Base-by-base conservation (phyloP, 495 filamentous ascomycete genomes). In the Penicillium cinerascens region DNA sequence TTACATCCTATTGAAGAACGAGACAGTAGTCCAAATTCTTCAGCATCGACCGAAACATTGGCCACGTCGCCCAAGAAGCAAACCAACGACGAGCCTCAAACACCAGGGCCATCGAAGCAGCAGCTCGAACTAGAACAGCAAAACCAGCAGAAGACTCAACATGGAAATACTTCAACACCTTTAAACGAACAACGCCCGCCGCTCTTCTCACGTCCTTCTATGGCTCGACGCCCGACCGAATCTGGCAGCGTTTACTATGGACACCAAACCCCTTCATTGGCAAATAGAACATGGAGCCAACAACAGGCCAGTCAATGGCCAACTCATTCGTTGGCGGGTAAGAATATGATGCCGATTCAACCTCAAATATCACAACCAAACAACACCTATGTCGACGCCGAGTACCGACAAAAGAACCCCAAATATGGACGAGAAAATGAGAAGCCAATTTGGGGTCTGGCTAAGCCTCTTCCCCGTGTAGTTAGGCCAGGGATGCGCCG, bases 391-490 rank as follows among this genome's bases (percentile, higher is more conserved):
- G 17, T 65, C 20, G 43, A 57, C n/a, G 58, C 60, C 0, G 54
- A 64, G 2, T 68, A 68, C n/a, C 42, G 46, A 16, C 16, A 23
- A 3, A 25, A 40, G 9, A 63, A 68, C 26, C 65, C 65, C 4
- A 47, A 49, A 8, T 70, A 70, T 43, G 57, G 54, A 11, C 42
- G 49, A 9, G 20, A 52, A 21, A 36, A 57, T 8, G 54, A 55
- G 18, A 39, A 44, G 20, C 67, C 67, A 6, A 25, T 65, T 3
- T 70, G 64, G 67, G 55, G 67, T n/a, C 37, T 70, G 9, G 62
- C 67, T 5, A 51, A 65, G 29, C 67, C 67, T 2, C 58, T 67
- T 4, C 67, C 64, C 0, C 61, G 57, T 10, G 63, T 70, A 5
- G 67, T 70, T 3, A 48, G 67, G n/a, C 56, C 62, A 0, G 64